Evolutionary conservation across 169 alveolate genomes (phyloP).

Genomic region (Cryptosporidium canis): DNA sequence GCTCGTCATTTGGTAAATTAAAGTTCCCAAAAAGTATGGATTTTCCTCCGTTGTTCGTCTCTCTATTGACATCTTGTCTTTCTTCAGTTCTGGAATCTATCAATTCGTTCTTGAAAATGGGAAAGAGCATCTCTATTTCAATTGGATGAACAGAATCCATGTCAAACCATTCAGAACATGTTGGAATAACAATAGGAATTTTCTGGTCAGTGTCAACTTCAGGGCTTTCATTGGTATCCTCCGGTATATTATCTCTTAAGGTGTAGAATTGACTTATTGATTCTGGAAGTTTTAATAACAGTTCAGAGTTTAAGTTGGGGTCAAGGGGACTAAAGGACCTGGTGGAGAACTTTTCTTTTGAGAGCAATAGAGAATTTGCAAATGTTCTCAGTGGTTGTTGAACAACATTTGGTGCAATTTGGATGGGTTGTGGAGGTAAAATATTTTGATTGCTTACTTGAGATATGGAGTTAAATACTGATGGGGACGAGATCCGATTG

Average conservation of each 20-base stretch:
- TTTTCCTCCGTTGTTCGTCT: background rate
- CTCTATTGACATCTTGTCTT: background rate
- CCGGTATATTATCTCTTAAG: background rate
- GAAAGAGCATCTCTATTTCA: slow-evolving; percentile 54
- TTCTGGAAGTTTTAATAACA: slow-evolving; percentile 45
- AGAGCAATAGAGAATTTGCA: slow-evolving; percentile 67
- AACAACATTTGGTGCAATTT: slow-evolving; percentile 60
- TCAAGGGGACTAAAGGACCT: slow-evolving; percentile 35
- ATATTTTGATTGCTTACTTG: slow-evolving; percentile 4
- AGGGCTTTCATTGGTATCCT: background rate
- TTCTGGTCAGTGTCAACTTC: slow-evolving; percentile 23
- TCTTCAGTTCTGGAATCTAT: slow-evolving; percentile 13
- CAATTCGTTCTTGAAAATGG: slow-evolving; percentile 30
- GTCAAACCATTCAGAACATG: slow-evolving; percentile 65
- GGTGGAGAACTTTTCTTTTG: slow-evolving; percentile 59
- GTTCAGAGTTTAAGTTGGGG: slow-evolving; percentile 41
- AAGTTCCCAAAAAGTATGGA: background rate
- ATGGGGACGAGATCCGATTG: slow-evolving; percentile 19
- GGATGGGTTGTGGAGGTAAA: slow-evolving; percentile 66
- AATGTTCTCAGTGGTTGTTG: slow-evolving; percentile 67
- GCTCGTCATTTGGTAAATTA: background rate
- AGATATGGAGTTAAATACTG: background rate
- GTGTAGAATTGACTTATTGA: slow-evolving; percentile 25
- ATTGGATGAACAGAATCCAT: slow-evolving; percentile 63
- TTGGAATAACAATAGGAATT: slow-evolving; percentile 58